phyloP scores from a whole-genome alignment of 192 early-diverging fungal species.

The Backusella psychrophila region DNA sequence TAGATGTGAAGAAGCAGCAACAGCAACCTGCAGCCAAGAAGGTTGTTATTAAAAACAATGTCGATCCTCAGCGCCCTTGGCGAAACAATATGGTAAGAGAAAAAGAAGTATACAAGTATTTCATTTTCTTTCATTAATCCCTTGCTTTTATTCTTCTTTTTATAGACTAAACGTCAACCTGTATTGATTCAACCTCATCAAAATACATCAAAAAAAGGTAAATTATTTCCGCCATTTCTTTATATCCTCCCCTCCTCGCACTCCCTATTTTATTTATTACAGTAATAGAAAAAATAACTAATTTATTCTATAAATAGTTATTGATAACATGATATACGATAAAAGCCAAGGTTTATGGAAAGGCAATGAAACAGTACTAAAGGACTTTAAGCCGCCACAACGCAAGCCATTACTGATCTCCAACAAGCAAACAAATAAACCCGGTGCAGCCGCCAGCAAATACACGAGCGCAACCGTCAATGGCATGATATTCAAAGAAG shows the following conservation, averaged over 20 bases:
- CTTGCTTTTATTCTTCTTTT: background rate
- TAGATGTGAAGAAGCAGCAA: background rate
- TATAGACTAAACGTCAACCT: conserved; percentile 11
- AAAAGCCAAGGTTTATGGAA: background rate
- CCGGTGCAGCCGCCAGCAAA: background rate
- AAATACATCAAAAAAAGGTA: conserved; percentile 8
- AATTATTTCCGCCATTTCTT: background rate
- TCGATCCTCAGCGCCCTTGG: conserved; percentile 15
- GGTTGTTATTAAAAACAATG: background rate
- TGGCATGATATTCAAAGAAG: background rate
- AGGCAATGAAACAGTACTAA: conserved; percentile 3
- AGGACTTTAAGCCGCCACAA: background rate
- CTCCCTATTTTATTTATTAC: background rate
- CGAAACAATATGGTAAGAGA: conserved; percentile 8
- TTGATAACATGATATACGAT: conserved; percentile 8
- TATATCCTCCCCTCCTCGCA: background rate
- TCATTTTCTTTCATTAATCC: background rate
- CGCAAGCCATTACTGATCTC: background rate
- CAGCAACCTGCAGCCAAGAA: background rate
- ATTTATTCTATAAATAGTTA: background rate
- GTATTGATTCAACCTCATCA: conserved; percentile 8
- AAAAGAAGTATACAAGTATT: background rate
- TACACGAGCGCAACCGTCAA: background rate
- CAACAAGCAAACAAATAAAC: background rate
- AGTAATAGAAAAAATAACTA: background rate